These are phyloP conservation scores for Laburnicola sp. DNA, from an alignment of 2,329 filamentous ascomycete species.

Conservation along the genomic window DNA sequence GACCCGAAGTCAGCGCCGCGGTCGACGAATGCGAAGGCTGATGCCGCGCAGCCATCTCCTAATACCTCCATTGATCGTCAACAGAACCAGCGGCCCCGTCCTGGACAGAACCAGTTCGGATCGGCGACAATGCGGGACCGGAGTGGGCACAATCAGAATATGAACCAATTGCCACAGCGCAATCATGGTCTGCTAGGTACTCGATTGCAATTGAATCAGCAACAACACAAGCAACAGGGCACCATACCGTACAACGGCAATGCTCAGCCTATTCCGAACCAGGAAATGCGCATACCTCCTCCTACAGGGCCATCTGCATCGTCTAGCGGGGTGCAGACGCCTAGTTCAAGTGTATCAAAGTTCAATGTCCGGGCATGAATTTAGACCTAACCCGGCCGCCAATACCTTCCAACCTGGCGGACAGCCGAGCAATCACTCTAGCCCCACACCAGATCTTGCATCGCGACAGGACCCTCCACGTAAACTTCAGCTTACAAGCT, in stretches of 20 bases:
- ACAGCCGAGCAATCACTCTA: conserved; percentile 67
- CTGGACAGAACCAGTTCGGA: conserved; percentile 43
- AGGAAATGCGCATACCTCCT: conserved; percentile 71
- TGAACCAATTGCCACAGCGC: conserved; percentile 46
- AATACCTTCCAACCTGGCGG: conserved; percentile 75
- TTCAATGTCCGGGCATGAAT: conserved; percentile 72
- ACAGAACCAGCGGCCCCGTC: conserved; percentile 51
- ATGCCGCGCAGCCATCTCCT: conserved; percentile 35
- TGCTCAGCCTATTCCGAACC: conserved; percentile 59
- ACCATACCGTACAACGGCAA: conserved; percentile 52
- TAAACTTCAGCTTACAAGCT: conserved; percentile 48
- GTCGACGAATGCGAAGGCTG: conserved; percentile 43
- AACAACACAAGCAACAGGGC: conserved; percentile 54
- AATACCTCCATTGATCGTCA: conserved; percentile 49
- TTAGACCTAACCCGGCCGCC: conserved; percentile 82
- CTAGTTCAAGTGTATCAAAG: conserved; percentile 56
- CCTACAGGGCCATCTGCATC: conserved; percentile 69
- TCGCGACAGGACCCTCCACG: conserved; percentile 36
- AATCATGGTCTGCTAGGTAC: conserved; percentile 53
- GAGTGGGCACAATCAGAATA: conserved; percentile 47
- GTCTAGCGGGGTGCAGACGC: conserved; percentile 57
- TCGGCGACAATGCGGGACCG: conserved; percentile 51
- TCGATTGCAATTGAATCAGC: conserved; percentile 56
- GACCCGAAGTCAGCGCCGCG: conserved; percentile 37
- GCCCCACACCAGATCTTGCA: conserved; percentile 62